Percentiles rank a stretch among this genome's conserved stretches.
Conservation (phyloP, 805 yeast genomes). For the Metschnikowia lochheadii region DNA sequence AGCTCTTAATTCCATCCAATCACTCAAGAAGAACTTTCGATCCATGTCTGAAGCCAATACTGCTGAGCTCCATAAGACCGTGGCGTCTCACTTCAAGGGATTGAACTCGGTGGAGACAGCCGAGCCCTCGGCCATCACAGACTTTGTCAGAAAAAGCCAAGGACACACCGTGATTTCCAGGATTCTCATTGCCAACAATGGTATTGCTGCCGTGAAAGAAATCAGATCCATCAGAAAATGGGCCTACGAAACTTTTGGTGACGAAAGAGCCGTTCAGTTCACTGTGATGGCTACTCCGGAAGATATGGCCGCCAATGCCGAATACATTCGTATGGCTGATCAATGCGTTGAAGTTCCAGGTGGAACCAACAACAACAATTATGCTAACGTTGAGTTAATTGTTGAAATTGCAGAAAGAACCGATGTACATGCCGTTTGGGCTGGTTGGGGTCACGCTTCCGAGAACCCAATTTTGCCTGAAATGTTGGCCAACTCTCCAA, state of each 20-base stretch:
- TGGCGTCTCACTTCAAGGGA: slow-evolving; percentile 79
- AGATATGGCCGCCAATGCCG: slow-evolving; percentile 94
- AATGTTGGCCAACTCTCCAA: slow-evolving; percentile 86
- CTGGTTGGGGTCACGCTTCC: slow-evolving; percentile 99
- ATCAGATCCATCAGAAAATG: slow-evolving; percentile 96
- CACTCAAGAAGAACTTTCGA: slow-evolving; percentile 1
- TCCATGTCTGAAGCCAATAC: slow-evolving; percentile 17
- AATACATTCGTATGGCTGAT: slow-evolving; percentile 98
- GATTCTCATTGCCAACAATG: slow-evolving; percentile 93
- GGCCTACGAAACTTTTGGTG: slow-evolving; percentile 99
- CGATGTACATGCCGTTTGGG: slow-evolving; percentile 98
- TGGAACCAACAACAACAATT: slow-evolving; percentile 97
- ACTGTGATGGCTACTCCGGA: slow-evolving; percentile 99
- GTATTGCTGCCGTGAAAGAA: slow-evolving; percentile 99
- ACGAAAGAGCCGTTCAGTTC: slow-evolving; percentile 88
- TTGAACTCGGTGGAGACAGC: slow-evolving; percentile 73
- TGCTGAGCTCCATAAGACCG: slow-evolving; percentile 21
- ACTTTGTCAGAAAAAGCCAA: slow-evolving; percentile 76
- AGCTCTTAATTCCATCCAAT: not conserved
- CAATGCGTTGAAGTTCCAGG: slow-evolving; percentile 98
- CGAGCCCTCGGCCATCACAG: slow-evolving; percentile 73
- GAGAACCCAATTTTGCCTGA: slow-evolving; percentile 96
- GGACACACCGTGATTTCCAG: slow-evolving; percentile 94
- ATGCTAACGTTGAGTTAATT: slow-evolving; percentile 95
- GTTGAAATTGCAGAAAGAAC: slow-evolving; percentile 97